Percentiles rank a stretch among this genome's conserved stretches.
Evolutionary conservation across 225 moss, liverwort and hornwort genomes (phyloP).

Genomic region (Asterella californica): DNA sequence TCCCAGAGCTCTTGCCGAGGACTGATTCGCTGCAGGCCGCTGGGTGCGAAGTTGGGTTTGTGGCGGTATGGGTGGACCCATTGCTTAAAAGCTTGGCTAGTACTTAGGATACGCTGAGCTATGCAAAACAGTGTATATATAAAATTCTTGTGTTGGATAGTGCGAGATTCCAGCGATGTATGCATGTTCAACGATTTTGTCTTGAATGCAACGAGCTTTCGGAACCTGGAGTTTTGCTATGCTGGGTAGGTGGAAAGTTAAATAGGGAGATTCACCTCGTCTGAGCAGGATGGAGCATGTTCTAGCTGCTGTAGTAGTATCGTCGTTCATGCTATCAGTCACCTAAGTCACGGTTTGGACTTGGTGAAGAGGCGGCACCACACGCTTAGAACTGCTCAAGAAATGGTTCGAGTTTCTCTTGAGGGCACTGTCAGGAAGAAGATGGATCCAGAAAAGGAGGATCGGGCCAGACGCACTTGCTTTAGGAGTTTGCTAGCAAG

Average conservation of each 20-base stretch:
- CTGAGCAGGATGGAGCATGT: constrained; percentile 22
- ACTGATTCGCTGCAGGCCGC: constrained; percentile 11
- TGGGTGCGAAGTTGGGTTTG: constrained; percentile 18
- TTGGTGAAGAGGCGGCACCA: constrained; percentile 14
- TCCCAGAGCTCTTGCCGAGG: background rate
- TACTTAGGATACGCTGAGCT: constrained; percentile 30
- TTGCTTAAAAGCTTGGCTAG: constrained; percentile 27
- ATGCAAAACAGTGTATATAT: constrained; percentile 43
- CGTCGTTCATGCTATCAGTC: constrained; percentile 18
- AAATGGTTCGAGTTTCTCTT: constrained; percentile 18
- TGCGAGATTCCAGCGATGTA: constrained; percentile 41
- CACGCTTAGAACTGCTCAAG: constrained; percentile 5
- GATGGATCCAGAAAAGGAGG: constrained; percentile 19
- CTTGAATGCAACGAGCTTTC: constrained; percentile 37
- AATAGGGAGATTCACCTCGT: constrained; percentile 3
- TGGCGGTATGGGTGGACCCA: constrained; percentile 23
- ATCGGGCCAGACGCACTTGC: constrained; percentile 17
- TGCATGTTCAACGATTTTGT: constrained; percentile 47
- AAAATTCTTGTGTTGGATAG: constrained; percentile 44
- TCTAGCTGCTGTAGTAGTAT: constrained; percentile 4
- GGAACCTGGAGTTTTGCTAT: constrained; percentile 34
- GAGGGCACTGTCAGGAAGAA: constrained; percentile 10
- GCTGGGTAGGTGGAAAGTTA: constrained; percentile 17
- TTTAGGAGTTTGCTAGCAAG: constrained; percentile 23
- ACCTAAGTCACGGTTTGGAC: constrained; percentile 17